Conservation (phyloP, 225 moss, liverwort and hornwort genomes). For the Marchantia paleacea region DNA sequence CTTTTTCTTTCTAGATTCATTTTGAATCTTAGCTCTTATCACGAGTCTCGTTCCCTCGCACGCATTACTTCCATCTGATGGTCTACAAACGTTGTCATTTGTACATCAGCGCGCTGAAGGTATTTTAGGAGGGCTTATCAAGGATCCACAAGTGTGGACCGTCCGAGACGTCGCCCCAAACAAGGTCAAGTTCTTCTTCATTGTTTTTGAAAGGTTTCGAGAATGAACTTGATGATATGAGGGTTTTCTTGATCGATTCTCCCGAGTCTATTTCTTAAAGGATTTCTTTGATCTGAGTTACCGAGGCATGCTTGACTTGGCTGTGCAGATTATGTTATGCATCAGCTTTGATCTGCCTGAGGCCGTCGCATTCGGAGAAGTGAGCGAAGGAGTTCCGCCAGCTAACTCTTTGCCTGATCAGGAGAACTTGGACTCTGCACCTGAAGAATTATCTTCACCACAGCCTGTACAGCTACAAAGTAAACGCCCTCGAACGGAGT, state of each 20-base stretch:
- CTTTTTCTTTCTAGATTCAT: neutral
- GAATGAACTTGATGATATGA: neutral
- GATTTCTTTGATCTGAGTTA: neutral
- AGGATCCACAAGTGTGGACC: constrained; percentile 51
- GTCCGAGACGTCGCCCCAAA: constrained; percentile 97
- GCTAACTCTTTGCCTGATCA: neutral
- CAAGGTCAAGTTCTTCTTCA: constrained; percentile 45
- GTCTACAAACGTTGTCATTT: neutral
- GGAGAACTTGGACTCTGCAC: neutral
- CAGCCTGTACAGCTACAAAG: constrained; percentile 14
- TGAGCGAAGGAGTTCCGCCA: neutral
- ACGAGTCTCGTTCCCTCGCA: too few species aligned
- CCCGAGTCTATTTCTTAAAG: too few species aligned
- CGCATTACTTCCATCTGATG: too few species aligned
- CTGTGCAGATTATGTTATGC: constrained; percentile 82
- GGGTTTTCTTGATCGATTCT: neutral
- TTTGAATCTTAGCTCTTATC: too few species aligned
- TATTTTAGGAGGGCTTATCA: constrained; percentile 55
- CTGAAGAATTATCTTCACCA: neutral
- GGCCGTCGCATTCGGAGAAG: constrained; percentile 52
- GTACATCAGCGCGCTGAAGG: constrained; percentile 53
- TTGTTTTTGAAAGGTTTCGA: neutral
- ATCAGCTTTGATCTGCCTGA: constrained; percentile 80
- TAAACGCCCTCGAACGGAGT: constrained; percentile 29
- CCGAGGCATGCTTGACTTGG: neutral